Evolutionary conservation across 257 asterid species (phyloP).

Genomic region (Eucommia ulmoides): DNA sequence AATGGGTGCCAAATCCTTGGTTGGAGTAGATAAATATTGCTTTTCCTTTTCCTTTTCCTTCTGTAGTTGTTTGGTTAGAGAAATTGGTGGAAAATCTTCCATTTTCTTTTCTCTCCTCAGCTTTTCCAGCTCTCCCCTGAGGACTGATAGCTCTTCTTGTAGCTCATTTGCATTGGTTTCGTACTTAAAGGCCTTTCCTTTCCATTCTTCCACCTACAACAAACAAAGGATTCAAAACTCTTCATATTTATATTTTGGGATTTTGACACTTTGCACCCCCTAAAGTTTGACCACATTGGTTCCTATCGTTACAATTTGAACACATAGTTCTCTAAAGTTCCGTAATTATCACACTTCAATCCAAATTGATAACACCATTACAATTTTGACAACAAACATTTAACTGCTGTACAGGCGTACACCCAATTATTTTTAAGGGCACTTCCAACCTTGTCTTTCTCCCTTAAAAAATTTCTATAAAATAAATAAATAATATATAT

Average conservation of each 20-base stretch:
- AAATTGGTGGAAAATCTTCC: conserved; percentile 13
- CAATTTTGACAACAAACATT: neutral
- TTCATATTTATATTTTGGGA: neutral
- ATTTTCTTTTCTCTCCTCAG: conserved; percentile 8
- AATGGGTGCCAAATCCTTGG: conserved; percentile 23
- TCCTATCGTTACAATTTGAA: no score
- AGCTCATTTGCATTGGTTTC: conserved; percentile 41
- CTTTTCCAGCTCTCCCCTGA: conserved; percentile 27
- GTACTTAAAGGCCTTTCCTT: conserved; percentile 30
- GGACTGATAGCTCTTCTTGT: conserved; percentile 20
- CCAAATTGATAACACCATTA: no score
- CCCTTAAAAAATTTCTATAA: no score
- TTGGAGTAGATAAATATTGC: no score
- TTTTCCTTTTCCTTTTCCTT: conserved; percentile 15
- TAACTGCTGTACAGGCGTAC: no score
- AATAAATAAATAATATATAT: no score
- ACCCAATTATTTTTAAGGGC: no score
- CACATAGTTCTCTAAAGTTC: no score
- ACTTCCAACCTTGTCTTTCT: no score
- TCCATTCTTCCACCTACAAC: conserved; percentile 67
- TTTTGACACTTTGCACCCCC: no score
- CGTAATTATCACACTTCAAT: no score
- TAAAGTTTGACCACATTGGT: no score
- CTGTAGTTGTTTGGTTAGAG: conserved; percentile 26
- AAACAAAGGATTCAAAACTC: neutral